Percentiles rank a stretch among this genome's conserved stretches.
Evolutionary conservation across 768 basidiomycete genomes (phyloP).

Genomic region (Chalciporus chontae): DNA sequence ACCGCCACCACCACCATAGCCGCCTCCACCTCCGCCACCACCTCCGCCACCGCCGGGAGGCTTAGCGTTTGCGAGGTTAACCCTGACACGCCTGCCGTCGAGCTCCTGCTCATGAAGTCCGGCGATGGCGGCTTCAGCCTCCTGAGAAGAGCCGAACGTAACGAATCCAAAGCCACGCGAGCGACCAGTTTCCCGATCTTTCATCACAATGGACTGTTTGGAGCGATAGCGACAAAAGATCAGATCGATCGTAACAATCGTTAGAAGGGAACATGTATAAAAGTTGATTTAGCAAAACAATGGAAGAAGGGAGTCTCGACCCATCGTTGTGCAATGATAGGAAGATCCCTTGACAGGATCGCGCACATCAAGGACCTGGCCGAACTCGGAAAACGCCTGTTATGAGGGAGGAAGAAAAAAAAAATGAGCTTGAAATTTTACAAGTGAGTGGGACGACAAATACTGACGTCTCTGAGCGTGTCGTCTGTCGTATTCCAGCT

Average conservation of each 20-base stretch:
- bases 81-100: slow-evolving; percentile 52
- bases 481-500: slow-evolving; percentile 35
- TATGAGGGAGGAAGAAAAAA: slow-evolving; percentile 1
- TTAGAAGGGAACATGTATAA: slow-evolving; percentile 21
- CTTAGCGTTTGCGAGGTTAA: slow-evolving; percentile 39
- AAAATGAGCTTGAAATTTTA: not conserved
- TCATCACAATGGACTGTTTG: slow-evolving; percentile 34
- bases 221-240: slow-evolving; percentile 6
- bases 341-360: slow-evolving; percentile 28
- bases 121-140: slow-evolving; percentile 46
- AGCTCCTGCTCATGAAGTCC: slow-evolving; percentile 49
- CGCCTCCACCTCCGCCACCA: slow-evolving; percentile 26
- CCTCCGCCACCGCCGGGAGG: slow-evolving; percentile 30
- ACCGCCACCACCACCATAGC: slow-evolving; percentile 13
- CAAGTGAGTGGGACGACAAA: not conserved
- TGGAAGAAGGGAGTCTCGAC: slow-evolving; percentile 22
- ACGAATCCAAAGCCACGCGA: slow-evolving; percentile 60
- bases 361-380: slow-evolving; percentile 50
- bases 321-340: slow-evolving; percentile 31
- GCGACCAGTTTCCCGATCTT: slow-evolving; percentile 55
- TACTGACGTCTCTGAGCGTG: slow-evolving; percentile 22
- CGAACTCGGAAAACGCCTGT: slow-evolving; percentile 43
- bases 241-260: not conserved
- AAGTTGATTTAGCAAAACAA: slow-evolving; percentile 27
- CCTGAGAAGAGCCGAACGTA: slow-evolving; percentile 27